phyloP scores from a whole-genome alignment of 2,329 filamentous ascomycete genomes.

The Parascedosporium putredinis region DNA sequence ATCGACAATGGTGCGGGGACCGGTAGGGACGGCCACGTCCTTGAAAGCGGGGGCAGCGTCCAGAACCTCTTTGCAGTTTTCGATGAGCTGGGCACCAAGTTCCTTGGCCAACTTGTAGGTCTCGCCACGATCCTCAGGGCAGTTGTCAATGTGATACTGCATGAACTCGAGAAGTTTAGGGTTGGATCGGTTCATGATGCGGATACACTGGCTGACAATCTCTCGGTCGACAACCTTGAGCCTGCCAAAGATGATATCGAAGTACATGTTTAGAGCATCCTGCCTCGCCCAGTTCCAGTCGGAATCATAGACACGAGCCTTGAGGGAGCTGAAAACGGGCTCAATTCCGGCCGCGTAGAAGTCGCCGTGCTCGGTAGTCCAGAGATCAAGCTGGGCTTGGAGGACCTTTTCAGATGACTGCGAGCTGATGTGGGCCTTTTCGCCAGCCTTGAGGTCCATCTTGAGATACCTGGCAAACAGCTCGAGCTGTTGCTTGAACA shows the following conservation, averaged over 20 bases:
- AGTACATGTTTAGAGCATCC: constrained; percentile 97
- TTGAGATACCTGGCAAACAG: constrained; percentile 92
- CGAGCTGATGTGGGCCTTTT: constrained; percentile 80
- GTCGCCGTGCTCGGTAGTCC: constrained; percentile 91
- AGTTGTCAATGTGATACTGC: constrained; percentile 99
- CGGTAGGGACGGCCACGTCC: constrained; percentile 86
- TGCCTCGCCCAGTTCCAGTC: constrained; percentile 99
- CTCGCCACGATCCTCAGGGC: constrained; percentile 89
- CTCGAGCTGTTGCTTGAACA: constrained; percentile 98
- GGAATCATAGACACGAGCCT: constrained; percentile 93
- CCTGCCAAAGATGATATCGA: constrained; percentile 95
- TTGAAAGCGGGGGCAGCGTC: constrained; percentile 82
- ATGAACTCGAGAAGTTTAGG: constrained; percentile 94
- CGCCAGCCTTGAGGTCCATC: constrained; percentile 90
- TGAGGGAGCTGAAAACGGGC: constrained; percentile 84
- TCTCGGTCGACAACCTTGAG: constrained; percentile 90
- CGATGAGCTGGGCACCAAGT: constrained; percentile 83
- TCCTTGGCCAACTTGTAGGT: constrained; percentile 97
- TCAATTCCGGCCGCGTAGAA: constrained; percentile 93
- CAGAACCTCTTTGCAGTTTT: constrained; percentile 93
- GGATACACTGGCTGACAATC: constrained; percentile 96
- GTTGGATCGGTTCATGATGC: constrained; percentile 98
- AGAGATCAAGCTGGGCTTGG: constrained; percentile 87
- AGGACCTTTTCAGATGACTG: constrained; percentile 80
- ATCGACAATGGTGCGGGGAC: constrained; percentile 85